Percentiles rank a stretch among this genome's conserved stretches.
phyloP scores from a whole-genome alignment of 2,329 filamentous ascomycete genomes.

The Colletotrichum phormii region DNA sequence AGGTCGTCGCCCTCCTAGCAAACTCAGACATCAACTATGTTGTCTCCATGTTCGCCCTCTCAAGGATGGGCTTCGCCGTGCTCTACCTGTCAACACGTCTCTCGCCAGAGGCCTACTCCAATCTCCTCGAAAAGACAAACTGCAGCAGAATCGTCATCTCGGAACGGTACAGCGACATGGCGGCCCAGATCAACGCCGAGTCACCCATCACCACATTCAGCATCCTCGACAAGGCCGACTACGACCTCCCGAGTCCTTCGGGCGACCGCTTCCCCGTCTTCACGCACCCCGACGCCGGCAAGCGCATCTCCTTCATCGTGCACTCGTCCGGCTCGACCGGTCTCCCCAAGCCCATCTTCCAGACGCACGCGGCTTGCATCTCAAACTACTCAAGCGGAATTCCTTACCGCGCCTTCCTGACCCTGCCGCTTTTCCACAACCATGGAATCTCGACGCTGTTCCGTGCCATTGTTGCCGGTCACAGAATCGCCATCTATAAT shows the following conservation, averaged over 20 bases:
- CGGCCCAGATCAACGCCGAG: slow-evolving; percentile 41
- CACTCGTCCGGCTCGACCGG: slow-evolving; percentile 62
- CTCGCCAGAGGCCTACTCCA: slow-evolving; percentile 60
- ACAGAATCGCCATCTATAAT: slow-evolving; percentile 60
- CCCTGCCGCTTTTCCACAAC: slow-evolving; percentile 63
- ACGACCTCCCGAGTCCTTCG: slow-evolving; percentile 23
- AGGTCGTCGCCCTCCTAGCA: slow-evolving; percentile 60
- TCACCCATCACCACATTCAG: slow-evolving; percentile 41
- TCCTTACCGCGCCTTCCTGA: slow-evolving; percentile 56
- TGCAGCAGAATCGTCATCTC: slow-evolving; percentile 42
- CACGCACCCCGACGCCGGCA: slow-evolving; percentile 36
- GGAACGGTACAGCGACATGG: slow-evolving; percentile 30
- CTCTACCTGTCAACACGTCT: slow-evolving; percentile 67
- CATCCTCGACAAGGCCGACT: slow-evolving; percentile 34
- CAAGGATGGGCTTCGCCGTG: slow-evolving; percentile 63
- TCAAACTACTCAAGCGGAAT: slow-evolving; percentile 57
- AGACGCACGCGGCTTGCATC: slow-evolving; percentile 59
- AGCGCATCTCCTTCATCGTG: slow-evolving; percentile 44
- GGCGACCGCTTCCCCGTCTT: slow-evolving; percentile 36
- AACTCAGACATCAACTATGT: slow-evolving; percentile 63
- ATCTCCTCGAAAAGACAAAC: slow-evolving; percentile 56
- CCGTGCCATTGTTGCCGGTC: slow-evolving; percentile 57
- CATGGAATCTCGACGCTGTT: slow-evolving; percentile 62
- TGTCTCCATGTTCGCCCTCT: slow-evolving; percentile 62
- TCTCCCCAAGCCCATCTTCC: slow-evolving; percentile 66